A percentile compares a stretch with the other conserved stretches of the same genome.
phyloP scores from a whole-genome alignment of 2,329 filamentous ascomycete species.

The Fusarium sulawesiense region DNA sequence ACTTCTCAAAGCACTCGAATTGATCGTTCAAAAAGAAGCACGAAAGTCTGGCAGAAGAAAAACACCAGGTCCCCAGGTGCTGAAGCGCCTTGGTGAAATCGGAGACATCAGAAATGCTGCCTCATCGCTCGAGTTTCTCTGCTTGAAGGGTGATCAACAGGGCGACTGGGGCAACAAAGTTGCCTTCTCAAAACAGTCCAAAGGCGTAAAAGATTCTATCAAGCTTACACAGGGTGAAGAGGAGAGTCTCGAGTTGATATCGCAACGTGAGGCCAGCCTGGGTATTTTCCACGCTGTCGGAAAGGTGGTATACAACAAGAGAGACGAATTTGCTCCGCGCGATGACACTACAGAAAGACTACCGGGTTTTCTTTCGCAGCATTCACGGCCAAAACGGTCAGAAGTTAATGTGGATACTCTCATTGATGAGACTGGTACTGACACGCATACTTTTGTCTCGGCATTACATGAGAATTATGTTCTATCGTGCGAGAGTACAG shows the following conservation, averaged over 20 bases:
- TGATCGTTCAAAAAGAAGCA: constrained; percentile 87
- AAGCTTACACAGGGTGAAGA: constrained; percentile 79
- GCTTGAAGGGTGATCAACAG: constrained; percentile 80
- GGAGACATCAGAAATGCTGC: constrained; percentile 95
- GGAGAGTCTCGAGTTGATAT: constrained; percentile 82
- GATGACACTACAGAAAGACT: constrained; percentile 63
- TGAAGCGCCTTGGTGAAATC: constrained; percentile 83
- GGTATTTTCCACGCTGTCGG: constrained; percentile 97
- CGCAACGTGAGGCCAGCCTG: constrained; percentile 87
- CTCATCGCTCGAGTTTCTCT: constrained; percentile 91
- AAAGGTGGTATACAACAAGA: constrained; percentile 96
- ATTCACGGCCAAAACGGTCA: constrained; percentile 70
- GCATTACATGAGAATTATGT: constrained; percentile 95
- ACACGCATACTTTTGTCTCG: constrained; percentile 88
- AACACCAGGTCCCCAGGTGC: constrained; percentile 80
- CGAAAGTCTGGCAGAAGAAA: constrained; percentile 78
- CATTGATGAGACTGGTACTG: constrained; percentile 94
- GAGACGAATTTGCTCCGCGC: constrained; percentile 66
- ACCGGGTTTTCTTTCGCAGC: constrained; percentile 68
- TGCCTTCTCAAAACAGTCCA: constrained; percentile 75
- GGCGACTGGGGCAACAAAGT: constrained; percentile 81
- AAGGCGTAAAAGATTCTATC: constrained; percentile 65
- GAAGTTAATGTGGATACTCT: constrained; percentile 78
- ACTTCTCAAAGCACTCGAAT: constrained; percentile 83
- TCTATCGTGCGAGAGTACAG: constrained; percentile 77